These are phyloP conservation scores for Pythium rhizo-oryzae DNA, from an alignment of 352 stramenopile species.

Conservation along the genomic window DNA sequence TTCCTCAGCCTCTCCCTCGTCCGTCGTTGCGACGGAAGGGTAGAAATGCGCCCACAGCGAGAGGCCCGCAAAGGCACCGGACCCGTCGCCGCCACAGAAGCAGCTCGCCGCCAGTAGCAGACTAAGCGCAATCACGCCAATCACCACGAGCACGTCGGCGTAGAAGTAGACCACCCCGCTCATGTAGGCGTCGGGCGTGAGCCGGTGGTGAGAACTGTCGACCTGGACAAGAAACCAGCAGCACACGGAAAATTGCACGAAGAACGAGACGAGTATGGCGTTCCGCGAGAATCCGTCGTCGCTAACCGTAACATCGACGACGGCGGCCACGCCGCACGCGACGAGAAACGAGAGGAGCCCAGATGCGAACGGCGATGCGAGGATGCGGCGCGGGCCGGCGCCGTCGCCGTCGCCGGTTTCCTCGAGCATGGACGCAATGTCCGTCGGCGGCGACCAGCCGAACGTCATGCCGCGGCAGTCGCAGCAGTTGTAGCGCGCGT, in stretches of 20 bases:
- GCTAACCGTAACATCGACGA: neutral
- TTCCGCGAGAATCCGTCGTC: neutral
- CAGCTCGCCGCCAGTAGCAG: neutral
- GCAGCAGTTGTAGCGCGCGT: neutral
- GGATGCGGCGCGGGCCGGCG: neutral
- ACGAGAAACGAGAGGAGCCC: conserved; percentile 18
- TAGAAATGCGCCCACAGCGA: neutral
- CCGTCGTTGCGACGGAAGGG: neutral
- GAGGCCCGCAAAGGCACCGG: no score
- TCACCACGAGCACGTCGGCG: conserved; percentile 28
- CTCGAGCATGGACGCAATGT: neutral
- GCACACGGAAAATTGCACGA: conserved; percentile 26
- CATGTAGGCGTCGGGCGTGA: conserved; percentile 39
- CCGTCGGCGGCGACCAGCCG: neutral
- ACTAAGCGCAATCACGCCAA: neutral
- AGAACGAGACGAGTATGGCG: conserved; percentile 11
- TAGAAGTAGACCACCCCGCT: conserved; percentile 59
- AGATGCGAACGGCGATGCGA: conserved; percentile 9
- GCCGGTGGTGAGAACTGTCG: conserved; percentile 21
- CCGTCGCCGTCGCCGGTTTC: neutral
- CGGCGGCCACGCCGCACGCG: neutral
- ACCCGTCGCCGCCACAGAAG: neutral
- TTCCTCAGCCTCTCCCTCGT: neutral
- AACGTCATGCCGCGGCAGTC: neutral
- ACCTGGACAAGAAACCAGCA: conserved; percentile 31